Base-by-base conservation (phyloP, 768 basidiomycete genomes). In the Clitopilus passeckerianus region DNA sequence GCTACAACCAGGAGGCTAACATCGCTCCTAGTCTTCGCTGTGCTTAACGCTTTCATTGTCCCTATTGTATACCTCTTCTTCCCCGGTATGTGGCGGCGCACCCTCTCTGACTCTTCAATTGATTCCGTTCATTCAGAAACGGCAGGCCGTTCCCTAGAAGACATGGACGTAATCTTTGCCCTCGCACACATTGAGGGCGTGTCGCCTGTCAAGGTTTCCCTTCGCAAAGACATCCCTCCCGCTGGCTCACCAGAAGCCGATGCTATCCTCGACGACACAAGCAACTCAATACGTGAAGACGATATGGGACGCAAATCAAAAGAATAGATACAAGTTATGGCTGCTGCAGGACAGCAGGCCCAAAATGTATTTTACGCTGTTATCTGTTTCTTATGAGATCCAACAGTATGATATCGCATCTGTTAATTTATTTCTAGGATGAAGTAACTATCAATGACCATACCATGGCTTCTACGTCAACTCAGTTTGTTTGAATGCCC, bases 41-140 rank as follows among this genome's bases (percentile, higher is more conserved):
- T 74, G 0, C 66, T 86, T 53, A 86, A 86, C 60, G 83, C 83
- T 4, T 74, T 81, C 56, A 81, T 86, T 58, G 72, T 85, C 30
- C 84, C 84, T 20, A 63, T 79, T 15, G 81, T 86, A 2, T 86
- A 86, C 65, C 65, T 84, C 54, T 86, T 82, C 72, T 85, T 85
- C 71, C 85, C 73, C 54, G 71, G 73, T 68, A 59, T 37, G 61
- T 59, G 55, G 15, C 9, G 37, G 7, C 27, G 7, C 27, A 53
- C n/a, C 9, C 34, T 34, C 6, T 20, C 23, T 15, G 2, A 14
- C 37, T 41, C 3, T 41, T 41, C 10, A 50, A 9, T 20, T 37
- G 15, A 76, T 7, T 30, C 27, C 27, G 3, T 30, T 30, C 27
- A 30, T 30, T 30, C 27, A 60, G 84, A 86, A 71, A 86, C 84